These are phyloP conservation scores for Xylaria nigripes DNA, from an alignment of 495 filamentous ascomycete genomes.

Conservation along the genomic window DNA sequence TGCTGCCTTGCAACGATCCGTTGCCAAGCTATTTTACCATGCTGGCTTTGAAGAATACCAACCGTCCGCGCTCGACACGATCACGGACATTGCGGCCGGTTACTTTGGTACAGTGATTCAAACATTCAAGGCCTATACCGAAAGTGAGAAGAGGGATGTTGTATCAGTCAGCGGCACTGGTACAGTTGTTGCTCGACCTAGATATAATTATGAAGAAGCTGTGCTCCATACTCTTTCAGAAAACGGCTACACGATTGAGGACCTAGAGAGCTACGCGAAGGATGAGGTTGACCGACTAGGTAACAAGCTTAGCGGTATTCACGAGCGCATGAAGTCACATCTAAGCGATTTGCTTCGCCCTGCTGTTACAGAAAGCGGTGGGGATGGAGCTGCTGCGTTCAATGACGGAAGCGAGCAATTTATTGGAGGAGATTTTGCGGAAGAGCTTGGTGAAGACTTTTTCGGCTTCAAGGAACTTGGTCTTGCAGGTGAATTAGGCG, in stretches of 20 bases:
- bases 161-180: slow-evolving; percentile 25
- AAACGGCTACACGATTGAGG: slow-evolving; percentile 72
- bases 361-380: slow-evolving; percentile 67
- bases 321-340: slow-evolving; percentile 86
- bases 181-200: slow-evolving; percentile 37
- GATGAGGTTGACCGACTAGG: slow-evolving; percentile 90
- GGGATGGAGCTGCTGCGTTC: slow-evolving; percentile 84
- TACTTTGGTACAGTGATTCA: slow-evolving; percentile 78
- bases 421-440: slow-evolving; percentile 90
- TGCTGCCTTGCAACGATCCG: slow-evolving; percentile 76
- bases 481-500: slow-evolving; percentile 80
- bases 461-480: slow-evolving; percentile 97
- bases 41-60: slow-evolving; percentile 97
- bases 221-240: slow-evolving; percentile 76
- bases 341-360: slow-evolving; percentile 86
- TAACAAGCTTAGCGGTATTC: slow-evolving; percentile 71
- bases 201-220: slow-evolving; percentile 74
- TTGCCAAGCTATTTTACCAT: slow-evolving; percentile 92
- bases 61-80: slow-evolving; percentile 80
- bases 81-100: slow-evolving; percentile 83
- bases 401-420: slow-evolving; percentile 97
- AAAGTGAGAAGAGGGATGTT: slow-evolving; percentile 59
- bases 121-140: slow-evolving; percentile 71
- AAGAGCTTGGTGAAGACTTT: slow-evolving; percentile 96
- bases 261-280: slow-evolving; percentile 78